Percentiles rank a stretch among this genome's conserved stretches.
phyloP scores from a whole-genome alignment of 306 rosid species.

The Trifolium fragiferum region DNA sequence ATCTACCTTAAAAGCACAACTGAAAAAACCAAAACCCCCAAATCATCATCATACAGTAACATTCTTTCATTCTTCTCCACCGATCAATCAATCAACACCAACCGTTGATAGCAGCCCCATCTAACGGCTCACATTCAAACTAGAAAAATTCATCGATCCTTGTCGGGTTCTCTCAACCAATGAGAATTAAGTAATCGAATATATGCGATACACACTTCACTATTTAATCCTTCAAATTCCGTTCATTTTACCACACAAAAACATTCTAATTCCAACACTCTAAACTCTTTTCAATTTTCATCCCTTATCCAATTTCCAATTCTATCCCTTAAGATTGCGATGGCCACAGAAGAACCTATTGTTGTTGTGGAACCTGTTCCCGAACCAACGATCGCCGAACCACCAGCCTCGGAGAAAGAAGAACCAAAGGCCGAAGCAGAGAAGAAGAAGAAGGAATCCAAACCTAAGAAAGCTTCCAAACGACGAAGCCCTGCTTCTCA shows the following conservation, averaged over 20 bases:
- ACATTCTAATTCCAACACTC: background rate
- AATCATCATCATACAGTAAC: background rate
- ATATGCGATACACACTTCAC: slow-evolving; percentile 36
- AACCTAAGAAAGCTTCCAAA: slow-evolving; percentile 58
- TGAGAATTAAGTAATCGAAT: slow-evolving; percentile 51
- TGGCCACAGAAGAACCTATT: slow-evolving; percentile 71
- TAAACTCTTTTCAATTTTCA: background rate
- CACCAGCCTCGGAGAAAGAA: slow-evolving; percentile 43
- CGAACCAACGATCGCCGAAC: slow-evolving; percentile 39
- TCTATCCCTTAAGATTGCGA: background rate
- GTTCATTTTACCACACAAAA: slow-evolving; percentile 52
- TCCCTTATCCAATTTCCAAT: background rate
- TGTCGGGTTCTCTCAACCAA: slow-evolving; percentile 56
- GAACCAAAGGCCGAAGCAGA: slow-evolving; percentile 43
- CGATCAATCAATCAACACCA: background rate
- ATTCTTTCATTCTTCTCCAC: slow-evolving; percentile 26
- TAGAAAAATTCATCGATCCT: slow-evolving; percentile 54
- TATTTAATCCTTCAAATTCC: slow-evolving; percentile 67
- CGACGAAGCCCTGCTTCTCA: slow-evolving; percentile 59
- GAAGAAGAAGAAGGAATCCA: slow-evolving; percentile 55
- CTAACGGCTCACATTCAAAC: slow-evolving; percentile 72
- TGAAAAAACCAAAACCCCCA: slow-evolving; percentile 26
- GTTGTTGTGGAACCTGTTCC: slow-evolving; percentile 42
- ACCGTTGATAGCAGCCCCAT: slow-evolving; percentile 61
- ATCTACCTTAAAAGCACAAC: slow-evolving; percentile 78